Evolutionary conservation across 2,329 filamentous ascomycete genomes (phyloP), one percentile per base, ranked within the genome.

Genomic region (Botrytis squamosa): DNA sequence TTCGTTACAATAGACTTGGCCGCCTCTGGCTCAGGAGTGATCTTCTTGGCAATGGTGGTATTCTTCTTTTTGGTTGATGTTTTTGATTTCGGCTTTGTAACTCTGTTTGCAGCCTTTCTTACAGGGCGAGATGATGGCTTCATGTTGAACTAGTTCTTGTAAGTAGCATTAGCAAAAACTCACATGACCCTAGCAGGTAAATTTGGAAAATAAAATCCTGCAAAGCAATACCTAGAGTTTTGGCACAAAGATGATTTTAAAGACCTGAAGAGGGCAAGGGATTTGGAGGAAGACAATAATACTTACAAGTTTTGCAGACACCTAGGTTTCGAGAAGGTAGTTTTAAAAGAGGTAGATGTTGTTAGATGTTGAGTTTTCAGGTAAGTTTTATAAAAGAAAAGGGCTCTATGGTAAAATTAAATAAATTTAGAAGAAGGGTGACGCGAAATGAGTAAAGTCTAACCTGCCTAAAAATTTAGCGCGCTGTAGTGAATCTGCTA

Each of bases 61-160:
- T 55, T 57, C 36, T 68, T 68, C 25, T 69, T 69, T 14, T 57
- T 68, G 18, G n/a, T 44, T 9, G 38, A 20, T 8, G 20, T 10
- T n/a, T 57, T 57, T n/a, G 66, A 69, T 9, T 44, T 57, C n/a
- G 66, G 42, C 25, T 44, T 57, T 57, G 49, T 57, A n/a, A n/a
- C 36, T 7, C 42, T 69, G 18, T 4, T 29, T 18, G 66, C 33
- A 29, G 49, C 49, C 38, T 57, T 69, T 22, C n/a, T 33, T 29
- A 25, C n/a, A 9, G 10, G 6, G 49, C 49, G 49, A 44, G 49
- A n/a, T 29, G 52, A n/a, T 29, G 52, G n/a, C n/a, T 57, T 57
- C 66, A 69, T 69, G 3, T 29, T 69, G 36, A 57, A 69, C 10
- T 69, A 20, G 18, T 20, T 38, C 12, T 38, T 57, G n/a, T 44